Conservation (phyloP, 768 basidiomycete genomes). For the Royoungia palumana region DNA sequence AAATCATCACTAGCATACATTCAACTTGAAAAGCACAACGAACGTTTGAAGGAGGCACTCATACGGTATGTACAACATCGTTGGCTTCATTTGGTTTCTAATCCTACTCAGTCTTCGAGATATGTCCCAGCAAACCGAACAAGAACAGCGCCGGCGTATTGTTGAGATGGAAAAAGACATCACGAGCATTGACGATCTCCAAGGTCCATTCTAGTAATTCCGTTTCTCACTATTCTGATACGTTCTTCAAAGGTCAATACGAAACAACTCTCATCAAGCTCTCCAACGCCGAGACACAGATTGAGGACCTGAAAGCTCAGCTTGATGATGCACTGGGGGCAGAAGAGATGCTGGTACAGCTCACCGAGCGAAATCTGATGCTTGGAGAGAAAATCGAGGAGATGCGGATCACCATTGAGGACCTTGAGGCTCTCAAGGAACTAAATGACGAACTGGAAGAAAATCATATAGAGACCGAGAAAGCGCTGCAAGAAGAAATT, state of each 20-base stretch:
- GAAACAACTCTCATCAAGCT: constrained; percentile 78
- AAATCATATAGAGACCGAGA: constrained; percentile 92
- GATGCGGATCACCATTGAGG: constrained; percentile 94
- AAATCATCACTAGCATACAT: constrained; percentile 67
- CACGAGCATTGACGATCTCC: constrained; percentile 70
- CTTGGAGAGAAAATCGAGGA: constrained; percentile 98
- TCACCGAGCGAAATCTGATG: constrained; percentile 91
- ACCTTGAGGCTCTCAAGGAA: constrained; percentile 93
- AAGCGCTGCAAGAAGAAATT: constrained; percentile 83
- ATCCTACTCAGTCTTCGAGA: constrained; percentile 67
- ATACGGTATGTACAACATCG: constrained; percentile 51
- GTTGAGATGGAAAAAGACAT: constrained; percentile 90
- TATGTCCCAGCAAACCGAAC: constrained; percentile 81
- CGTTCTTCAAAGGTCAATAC: constrained; percentile 56
- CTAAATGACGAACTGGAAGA: constrained; percentile 97
- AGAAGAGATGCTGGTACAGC: constrained; percentile 92
- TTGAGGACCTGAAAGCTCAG: constrained; percentile 91
- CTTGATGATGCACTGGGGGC: constrained; percentile 94
- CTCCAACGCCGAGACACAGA: constrained; percentile 83
- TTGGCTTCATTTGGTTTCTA: background rate
- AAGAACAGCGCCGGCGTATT: constrained; percentile 76
- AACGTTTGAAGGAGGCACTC: constrained; percentile 90
- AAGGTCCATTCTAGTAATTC: constrained; percentile 45
- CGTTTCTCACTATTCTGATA: constrained; percentile 1
- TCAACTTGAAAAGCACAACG: constrained; percentile 96